Evolutionary conservation across 345 rosid species (phyloP), one percentile per base, ranked within the genome.

Genomic region (Hypericum androsaemum): DNA sequence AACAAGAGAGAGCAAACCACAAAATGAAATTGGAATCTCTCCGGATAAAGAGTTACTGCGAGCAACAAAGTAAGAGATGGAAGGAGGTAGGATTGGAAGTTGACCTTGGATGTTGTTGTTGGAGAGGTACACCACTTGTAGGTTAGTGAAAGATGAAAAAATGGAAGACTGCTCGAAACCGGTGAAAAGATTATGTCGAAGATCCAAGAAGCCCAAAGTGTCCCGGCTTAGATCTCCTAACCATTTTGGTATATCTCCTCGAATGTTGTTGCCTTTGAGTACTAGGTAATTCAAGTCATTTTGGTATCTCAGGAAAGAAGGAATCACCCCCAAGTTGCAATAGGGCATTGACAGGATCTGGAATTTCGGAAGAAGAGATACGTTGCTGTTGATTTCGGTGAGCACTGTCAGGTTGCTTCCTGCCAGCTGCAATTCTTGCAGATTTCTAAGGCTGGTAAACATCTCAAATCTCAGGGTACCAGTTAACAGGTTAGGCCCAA

Each of bases 231-330:
- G 10, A 8, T 52, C 48, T 42, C 60, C 1, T 1, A 66, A 7
- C 69, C 72, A 71, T n/a, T 52, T 42, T 0, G 69, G 69, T 7
- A 71, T 37, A 12, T 41, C 38, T 11, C 72, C 72, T 0, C 14
- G n/a, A 14, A 71, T 39, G 13, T 65, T 60, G 39, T 64, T 64
- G 1, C 8, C 0, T 38, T 56, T 50, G 14, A 69, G 61, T 7
- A 43, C 52, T 6, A 69, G n/a, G 10, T 3, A 8, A 0, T 0
- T 0, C 48, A 61, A 22, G 4, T 43, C 5, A 9, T 57, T n/a
- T 45, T 64, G 66, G 4, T 32, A 0, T 3, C 5, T 16, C 14
- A 70, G 65, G 56, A 70, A 70, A 12, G 7, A 10, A 3, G 32
- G 74, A 37, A 66, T 44, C 44, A 50, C 58, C 0, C 1, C 16